Evolutionary conservation across 2,329 filamentous ascomycete genomes (phyloP), one percentile per base, ranked within the genome.

Genomic region (Botrytis tulipae): DNA sequence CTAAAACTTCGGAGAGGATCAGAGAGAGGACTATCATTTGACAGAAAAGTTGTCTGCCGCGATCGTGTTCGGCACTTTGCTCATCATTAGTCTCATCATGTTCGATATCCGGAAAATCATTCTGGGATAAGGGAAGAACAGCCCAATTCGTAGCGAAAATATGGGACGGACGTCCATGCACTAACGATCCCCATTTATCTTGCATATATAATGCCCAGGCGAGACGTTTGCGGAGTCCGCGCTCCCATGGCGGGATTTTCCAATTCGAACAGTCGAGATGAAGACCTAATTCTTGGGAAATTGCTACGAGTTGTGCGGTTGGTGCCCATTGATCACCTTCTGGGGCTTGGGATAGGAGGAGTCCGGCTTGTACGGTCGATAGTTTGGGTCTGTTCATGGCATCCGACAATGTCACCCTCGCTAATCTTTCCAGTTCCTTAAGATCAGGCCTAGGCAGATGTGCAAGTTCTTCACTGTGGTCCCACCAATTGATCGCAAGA

Each of bases 151-250:
- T 83, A 32, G 84, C 82, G 76, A 88, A 87, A 59, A 90, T 88
- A 77, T 97, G 94, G 7, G 93, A 96, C 0, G 94, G 94, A 18
- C 94, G 90, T 65, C 94, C 94, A 79, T 97, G 93, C 37, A 96
- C 91, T 32, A 97, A 85, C 2, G 94, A 91, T 25, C 92, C 93
- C 94, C 94, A 97, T 82, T 93, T 97, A 82, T 98, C 95, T 83
- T 97, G 94, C 91, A 97, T 95, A 81, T 96, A 97, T 69, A 97
- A 83, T 3, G 93, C 94, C 94, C 95, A 97, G 1, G 93, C 94
- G 60, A 97, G 87, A 67, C 95, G 89, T 81, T 95, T 96, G 75
- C 95, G 88, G 74, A 97, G 82, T 0, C 93, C 92, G 78, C 92
- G 92, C 82, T 97, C 94, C 94, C 94, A 97, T 0, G 87, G 87